These are phyloP conservation scores for Daldinia loculata DNA, from an alignment of 495 filamentous ascomycete species.

Conservation along the genomic window DNA sequence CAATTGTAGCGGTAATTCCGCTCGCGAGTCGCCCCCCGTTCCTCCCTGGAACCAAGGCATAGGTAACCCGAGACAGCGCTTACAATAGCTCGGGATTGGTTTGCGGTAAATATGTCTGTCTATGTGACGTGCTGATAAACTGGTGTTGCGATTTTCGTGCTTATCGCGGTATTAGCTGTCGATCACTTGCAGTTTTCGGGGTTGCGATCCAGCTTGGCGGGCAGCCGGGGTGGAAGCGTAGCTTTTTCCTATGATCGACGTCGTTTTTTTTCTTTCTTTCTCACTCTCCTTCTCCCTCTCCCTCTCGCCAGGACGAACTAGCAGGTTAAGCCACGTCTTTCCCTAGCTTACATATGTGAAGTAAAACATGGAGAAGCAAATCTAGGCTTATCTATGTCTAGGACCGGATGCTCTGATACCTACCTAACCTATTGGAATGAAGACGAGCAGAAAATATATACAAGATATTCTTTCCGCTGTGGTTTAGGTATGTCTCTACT, in stretches of 20 bases:
- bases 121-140: slow-evolving; percentile 1
- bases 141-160: slow-evolving; percentile 28
- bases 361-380: slow-evolving; percentile 3
- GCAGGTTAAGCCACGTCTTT: slow-evolving; percentile 21
- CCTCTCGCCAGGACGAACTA: slow-evolving; percentile 7
- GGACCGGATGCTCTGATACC: slow-evolving; percentile 15
- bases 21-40: not conserved
- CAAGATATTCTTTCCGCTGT: not conserved
- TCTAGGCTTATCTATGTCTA: slow-evolving; percentile 9
- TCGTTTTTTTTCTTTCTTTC: not conserved
- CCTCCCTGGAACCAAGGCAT: not conserved
- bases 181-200: slow-evolving; percentile 35
- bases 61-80: slow-evolving; percentile 25
- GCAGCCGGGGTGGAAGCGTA: slow-evolving; percentile 6
- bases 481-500: not conserved
- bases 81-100: slow-evolving; percentile 21
- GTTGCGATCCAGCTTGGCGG: slow-evolving; percentile 34
- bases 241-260: slow-evolving; percentile 13
- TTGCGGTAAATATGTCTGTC: slow-evolving; percentile 11
- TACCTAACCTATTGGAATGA: slow-evolving; percentile 1
- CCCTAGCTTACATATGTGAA: not conserved
- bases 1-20: slow-evolving; percentile 26
- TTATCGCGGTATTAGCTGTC: slow-evolving; percentile 36
- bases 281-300: not conserved
- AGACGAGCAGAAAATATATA: not conserved